These are phyloP conservation scores for Saccharomyces pastorianus DNA, from an alignment of 1,139 yeast species.

Conservation along the genomic window DNA sequence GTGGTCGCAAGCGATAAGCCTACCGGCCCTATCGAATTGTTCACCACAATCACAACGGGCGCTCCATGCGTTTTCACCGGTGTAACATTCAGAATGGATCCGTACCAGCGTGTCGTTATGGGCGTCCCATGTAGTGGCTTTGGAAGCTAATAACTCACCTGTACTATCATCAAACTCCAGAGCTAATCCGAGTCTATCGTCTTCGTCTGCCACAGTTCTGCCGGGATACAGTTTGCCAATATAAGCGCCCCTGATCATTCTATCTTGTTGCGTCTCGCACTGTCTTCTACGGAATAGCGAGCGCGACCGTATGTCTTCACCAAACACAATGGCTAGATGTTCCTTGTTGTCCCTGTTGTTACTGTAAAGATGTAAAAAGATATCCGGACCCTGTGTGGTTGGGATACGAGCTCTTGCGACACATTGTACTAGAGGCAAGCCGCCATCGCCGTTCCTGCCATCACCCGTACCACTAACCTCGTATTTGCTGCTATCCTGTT, in stretches of 20 bases:
- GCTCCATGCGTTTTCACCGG: constrained; percentile 98
- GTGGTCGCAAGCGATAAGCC: constrained; percentile 50
- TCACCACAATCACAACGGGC: constrained; percentile 99
- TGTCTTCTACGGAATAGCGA: constrained; percentile 52
- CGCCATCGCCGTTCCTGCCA: constrained; percentile 3
- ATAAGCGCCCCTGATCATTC: constrained; percentile 97
- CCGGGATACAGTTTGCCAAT: constrained; percentile 86
- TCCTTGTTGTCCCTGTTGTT: constrained; percentile 85
- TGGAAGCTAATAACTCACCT: constrained; percentile 45
- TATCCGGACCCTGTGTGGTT: constrained; percentile 52
- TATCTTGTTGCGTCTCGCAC: constrained; percentile 77
- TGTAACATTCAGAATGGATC: constrained; percentile 94
- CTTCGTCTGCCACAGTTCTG: constrained; percentile 59
- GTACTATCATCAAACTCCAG: constrained; percentile 39
- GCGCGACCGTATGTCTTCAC: constrained; percentile 78
- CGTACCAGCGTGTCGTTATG: constrained; percentile 48
- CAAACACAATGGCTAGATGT: constrained; percentile 94
- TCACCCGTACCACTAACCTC: constrained; percentile 2
- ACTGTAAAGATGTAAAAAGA: constrained; percentile 79
- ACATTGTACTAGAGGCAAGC: constrained; percentile 70
- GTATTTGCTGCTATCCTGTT: neutral
- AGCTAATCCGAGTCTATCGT: constrained; percentile 37
- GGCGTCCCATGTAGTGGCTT: constrained; percentile 29
- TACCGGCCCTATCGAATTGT: constrained; percentile 96
- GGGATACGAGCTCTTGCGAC: constrained; percentile 67